Conservation (phyloP, 2,329 filamentous ascomycete species). For the Fonsecaea monophora region DNA sequence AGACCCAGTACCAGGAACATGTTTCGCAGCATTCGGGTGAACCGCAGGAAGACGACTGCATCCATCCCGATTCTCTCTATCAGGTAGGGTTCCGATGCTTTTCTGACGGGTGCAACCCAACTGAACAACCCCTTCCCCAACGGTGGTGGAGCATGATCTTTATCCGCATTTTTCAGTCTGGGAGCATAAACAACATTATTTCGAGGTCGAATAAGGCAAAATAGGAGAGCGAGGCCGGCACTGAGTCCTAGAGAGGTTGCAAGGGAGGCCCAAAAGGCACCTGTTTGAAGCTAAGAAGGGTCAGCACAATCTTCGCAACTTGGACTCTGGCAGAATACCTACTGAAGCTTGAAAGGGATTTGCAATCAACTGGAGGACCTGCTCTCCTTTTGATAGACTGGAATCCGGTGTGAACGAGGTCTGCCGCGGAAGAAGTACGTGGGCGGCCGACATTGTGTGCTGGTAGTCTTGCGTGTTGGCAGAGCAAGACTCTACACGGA, state of each 20-base stretch:
- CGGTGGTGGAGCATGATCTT: conserved; percentile 84
- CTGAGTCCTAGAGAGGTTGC: conserved; percentile 80
- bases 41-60: conserved; percentile 86
- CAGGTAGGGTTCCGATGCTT: conserved; percentile 76
- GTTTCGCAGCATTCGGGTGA: conserved; percentile 88
- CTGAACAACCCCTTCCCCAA: conserved; percentile 86
- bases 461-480: conserved; percentile 6
- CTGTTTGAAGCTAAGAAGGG: conserved; percentile 57
- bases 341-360: conserved; percentile 55
- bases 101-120: conserved; percentile 81
- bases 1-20: conserved; percentile 78
- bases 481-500: conserved; percentile 13
- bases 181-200: conserved; percentile 94
- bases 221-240: conserved; percentile 74
- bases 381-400: conserved; percentile 41
- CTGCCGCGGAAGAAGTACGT: conserved; percentile 28
- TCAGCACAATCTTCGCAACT: conserved; percentile 13
- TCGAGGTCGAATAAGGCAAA: conserved; percentile 88
- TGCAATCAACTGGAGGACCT: conserved; percentile 53
- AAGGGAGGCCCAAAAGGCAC: conserved; percentile 78
- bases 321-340: conserved; percentile 36
- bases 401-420: conserved; percentile 23
- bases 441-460: conserved; percentile 31
- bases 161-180: conserved; percentile 89
- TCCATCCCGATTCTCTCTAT: conserved; percentile 88